Conservation (phyloP, 441 rosid genomes). For the Euphorbia neoarborescens region DNA sequence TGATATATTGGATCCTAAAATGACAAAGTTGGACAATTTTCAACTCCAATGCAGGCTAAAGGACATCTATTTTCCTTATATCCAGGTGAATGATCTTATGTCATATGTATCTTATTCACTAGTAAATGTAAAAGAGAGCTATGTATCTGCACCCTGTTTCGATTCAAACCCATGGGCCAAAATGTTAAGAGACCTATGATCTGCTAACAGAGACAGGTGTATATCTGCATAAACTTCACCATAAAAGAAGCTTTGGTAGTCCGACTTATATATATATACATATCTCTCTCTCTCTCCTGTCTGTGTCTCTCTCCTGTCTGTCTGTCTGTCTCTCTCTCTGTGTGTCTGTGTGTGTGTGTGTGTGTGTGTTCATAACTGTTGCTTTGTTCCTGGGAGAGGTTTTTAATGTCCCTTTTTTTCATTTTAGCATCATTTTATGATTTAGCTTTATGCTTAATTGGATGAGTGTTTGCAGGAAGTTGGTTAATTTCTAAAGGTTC, state of each 20-base stretch:
- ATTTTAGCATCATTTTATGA: background rate
- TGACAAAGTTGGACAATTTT: conserved; percentile 24
- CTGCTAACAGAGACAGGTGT: background rate
- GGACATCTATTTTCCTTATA: conserved; percentile 80
- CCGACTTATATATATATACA: background rate
- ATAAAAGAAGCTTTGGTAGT: background rate
- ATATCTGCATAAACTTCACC: background rate
- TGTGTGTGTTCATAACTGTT: no score
- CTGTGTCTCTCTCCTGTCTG: no score
- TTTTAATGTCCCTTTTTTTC: background rate
- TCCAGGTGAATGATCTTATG: conserved; percentile 41
- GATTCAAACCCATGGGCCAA: background rate
- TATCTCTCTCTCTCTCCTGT: background rate
- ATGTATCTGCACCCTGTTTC: background rate
- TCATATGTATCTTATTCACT: background rate
- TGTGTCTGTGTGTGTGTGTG: no score
- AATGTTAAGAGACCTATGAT: background rate
- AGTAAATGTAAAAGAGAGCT: background rate
- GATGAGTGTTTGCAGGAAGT: background rate
- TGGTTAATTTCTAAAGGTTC: background rate
- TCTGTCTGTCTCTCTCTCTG: no score
- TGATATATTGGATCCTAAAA: conserved; percentile 40
- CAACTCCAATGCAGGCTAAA: conserved; percentile 59
- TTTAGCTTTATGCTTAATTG: background rate
- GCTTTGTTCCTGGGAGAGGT: background rate